Conservation (phyloP, 495 filamentous ascomycete species). For the Filosporella fistucella region DNA sequence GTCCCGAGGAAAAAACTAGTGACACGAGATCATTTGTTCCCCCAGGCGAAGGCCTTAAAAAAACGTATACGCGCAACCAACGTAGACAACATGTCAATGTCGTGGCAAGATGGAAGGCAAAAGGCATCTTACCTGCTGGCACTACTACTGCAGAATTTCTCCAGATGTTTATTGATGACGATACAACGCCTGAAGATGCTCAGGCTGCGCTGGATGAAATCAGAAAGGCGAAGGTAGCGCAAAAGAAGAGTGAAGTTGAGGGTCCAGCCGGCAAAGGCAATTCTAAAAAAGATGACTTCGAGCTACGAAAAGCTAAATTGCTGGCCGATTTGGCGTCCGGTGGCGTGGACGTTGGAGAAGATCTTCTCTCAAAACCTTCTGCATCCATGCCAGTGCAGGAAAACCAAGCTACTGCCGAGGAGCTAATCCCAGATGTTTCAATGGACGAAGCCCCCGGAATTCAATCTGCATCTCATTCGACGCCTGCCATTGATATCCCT, state of each 20-base stretch:
- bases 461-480: no score
- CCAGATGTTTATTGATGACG: conserved; percentile 26
- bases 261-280: conserved; percentile 17
- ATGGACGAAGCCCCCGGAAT: no score
- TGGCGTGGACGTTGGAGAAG: conserved; percentile 44
- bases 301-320: conserved; percentile 45
- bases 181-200: conserved; percentile 20
- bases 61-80: conserved; percentile 51
- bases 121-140: conserved; percentile 40
- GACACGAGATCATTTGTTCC: conserved; percentile 12
- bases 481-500: no score
- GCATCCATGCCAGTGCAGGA: no score
- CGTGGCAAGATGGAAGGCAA: conserved; percentile 43
- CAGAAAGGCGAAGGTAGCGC: conserved; percentile 15
- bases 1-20: background rate
- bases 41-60: conserved; percentile 35
- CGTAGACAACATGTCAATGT: conserved; percentile 43
- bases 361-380: no score
- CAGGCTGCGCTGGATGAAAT: conserved; percentile 13
- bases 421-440: background rate
- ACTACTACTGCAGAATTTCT: conserved; percentile 45
- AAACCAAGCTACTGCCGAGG: no score
- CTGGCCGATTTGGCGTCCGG: conserved; percentile 46
- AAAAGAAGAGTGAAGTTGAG: background rate
- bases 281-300: conserved; percentile 34